phyloP scores from a whole-genome alignment of 352 stramenopile genomes.

The Phytopythium cucurbitacearum region DNA sequence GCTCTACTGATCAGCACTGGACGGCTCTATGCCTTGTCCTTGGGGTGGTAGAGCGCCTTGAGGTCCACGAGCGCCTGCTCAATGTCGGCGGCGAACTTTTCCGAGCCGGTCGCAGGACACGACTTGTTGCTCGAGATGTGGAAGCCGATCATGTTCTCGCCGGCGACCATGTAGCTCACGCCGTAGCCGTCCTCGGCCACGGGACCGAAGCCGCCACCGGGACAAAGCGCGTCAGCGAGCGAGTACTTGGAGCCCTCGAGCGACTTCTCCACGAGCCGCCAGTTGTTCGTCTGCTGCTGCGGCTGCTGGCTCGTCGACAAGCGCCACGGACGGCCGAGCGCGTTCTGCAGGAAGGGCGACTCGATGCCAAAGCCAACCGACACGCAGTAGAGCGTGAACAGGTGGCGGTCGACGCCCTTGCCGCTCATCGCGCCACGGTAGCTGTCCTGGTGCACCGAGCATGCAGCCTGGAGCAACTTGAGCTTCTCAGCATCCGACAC shows the following conservation, averaged over 20 bases:
- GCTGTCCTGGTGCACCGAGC: conserved; percentile 88
- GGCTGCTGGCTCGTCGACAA: conserved; percentile 89
- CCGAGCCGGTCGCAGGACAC: conserved; percentile 62
- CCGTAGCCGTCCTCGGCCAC: conserved; percentile 89
- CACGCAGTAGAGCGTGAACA: conserved; percentile 94
- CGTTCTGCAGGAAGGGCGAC: conserved; percentile 86
- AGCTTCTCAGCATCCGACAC: conserved; percentile 73
- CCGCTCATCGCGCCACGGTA: conserved; percentile 89
- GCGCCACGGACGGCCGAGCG: conserved; percentile 79
- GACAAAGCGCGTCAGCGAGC: conserved; percentile 58
- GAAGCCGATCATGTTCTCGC: conserved; percentile 87
- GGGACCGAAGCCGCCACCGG: conserved; percentile 86
- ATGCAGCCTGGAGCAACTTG: conserved; percentile 84
- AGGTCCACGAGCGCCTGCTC: conserved; percentile 81
- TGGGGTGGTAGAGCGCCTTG: conserved; percentile 49
- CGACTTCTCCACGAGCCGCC: conserved; percentile 64
- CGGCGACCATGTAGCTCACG: conserved; percentile 90
- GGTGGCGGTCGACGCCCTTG: conserved; percentile 92
- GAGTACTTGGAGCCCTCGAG: conserved; percentile 50
- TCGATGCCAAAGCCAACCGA: conserved; percentile 85
- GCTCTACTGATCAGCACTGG: no score
- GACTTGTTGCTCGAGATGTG: conserved; percentile 89
- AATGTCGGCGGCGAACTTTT: conserved; percentile 78
- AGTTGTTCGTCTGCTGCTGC: conserved; percentile 85
- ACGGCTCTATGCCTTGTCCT: conserved; percentile 12